phyloP scores from a whole-genome alignment of 1,284 basidiomycete species.

The Nidula niveotomentosa region DNA sequence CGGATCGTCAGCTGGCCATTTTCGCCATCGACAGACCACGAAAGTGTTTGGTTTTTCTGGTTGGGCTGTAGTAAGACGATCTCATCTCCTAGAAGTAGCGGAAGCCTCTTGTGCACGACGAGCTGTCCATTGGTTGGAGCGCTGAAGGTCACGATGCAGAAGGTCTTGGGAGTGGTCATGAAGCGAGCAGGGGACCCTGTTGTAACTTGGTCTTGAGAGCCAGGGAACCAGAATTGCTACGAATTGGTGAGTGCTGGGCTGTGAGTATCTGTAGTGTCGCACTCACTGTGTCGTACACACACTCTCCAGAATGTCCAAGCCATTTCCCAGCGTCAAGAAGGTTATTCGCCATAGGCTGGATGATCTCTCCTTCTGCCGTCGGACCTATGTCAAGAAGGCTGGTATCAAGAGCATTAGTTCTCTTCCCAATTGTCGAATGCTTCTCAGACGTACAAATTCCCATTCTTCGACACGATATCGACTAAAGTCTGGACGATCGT shows the following conservation, averaged over 20 bases:
- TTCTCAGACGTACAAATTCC: slow-evolving; percentile 41
- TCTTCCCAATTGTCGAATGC: background rate
- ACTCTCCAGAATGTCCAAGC: slow-evolving; percentile 47
- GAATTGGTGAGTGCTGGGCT: background rate
- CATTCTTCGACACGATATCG: slow-evolving; percentile 57
- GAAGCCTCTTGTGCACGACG: slow-evolving; percentile 41
- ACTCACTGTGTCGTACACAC: slow-evolving; percentile 51
- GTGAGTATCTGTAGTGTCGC: background rate
- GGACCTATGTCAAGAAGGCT: slow-evolving; percentile 57
- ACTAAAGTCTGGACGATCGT: slow-evolving; percentile 50
- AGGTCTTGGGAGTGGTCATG: slow-evolving; percentile 45
- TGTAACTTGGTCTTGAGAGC: slow-evolving; percentile 34
- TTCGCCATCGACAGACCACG: background rate
- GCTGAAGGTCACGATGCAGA: slow-evolving; percentile 50
- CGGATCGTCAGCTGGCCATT: background rate
- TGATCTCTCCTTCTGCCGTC: slow-evolving; percentile 50
- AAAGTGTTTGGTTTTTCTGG: background rate
- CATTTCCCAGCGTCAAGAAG: slow-evolving; percentile 50
- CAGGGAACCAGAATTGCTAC: slow-evolving; percentile 33
- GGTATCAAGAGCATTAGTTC: background rate
- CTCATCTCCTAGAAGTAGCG: slow-evolving; percentile 41
- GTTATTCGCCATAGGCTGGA: slow-evolving; percentile 41
- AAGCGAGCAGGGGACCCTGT: slow-evolving; percentile 36
- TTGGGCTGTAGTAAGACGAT: slow-evolving; percentile 38
- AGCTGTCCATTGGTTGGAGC: slow-evolving; percentile 31